phyloP scores from a whole-genome alignment of 495 filamentous ascomycete species.

The Podospora sp. region DNA sequence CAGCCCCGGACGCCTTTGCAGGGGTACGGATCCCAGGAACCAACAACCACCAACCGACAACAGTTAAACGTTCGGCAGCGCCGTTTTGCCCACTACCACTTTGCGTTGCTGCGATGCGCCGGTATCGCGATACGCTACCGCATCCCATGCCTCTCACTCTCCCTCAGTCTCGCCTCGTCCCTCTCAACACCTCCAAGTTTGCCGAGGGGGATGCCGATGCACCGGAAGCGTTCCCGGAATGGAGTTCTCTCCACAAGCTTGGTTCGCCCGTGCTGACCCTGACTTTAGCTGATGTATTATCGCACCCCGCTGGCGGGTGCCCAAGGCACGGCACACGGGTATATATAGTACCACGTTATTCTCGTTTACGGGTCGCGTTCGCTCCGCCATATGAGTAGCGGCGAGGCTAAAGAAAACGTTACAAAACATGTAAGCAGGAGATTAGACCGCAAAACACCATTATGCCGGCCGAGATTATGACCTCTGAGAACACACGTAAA shows the following conservation, averaged over 20 bases:
- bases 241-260: slow-evolving; percentile 2
- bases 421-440: not conserved
- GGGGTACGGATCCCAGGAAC: not conserved
- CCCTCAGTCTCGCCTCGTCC: not conserved
- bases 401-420: not conserved
- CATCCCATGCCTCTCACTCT: not conserved
- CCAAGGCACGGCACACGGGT: not conserved
- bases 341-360: slow-evolving; percentile 6
- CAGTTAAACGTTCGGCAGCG: not conserved
- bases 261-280: slow-evolving; percentile 20
- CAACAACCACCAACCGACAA: not conserved
- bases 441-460: not conserved
- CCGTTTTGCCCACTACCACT: not conserved
- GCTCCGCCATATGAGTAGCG: not conserved
- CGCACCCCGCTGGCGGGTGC: not conserved
- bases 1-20: not conserved
- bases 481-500: not conserved
- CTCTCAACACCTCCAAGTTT: not conserved
- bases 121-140: not conserved
- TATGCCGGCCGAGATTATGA: not conserved
- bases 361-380: slow-evolving; percentile 1
- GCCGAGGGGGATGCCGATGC: not conserved
- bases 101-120: not conserved
- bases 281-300: slow-evolving; percentile 6
- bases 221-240: not conserved